Percentiles rank a stretch among this genome's conserved stretches.
phyloP scores from a whole-genome alignment of 495 filamentous ascomycete species.

The Xylaria venustula region DNA sequence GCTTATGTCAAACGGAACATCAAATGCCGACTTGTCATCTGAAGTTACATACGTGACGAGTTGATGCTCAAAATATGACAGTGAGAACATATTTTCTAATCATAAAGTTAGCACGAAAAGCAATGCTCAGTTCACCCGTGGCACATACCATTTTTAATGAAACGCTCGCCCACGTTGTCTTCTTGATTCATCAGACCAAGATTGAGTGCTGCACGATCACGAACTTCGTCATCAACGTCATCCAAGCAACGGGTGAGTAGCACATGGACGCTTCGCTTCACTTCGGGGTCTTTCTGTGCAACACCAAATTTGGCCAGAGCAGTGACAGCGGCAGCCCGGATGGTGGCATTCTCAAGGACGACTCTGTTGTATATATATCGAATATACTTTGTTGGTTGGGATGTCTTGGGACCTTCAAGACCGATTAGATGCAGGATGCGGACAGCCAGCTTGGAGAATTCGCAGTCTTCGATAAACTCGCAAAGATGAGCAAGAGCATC shows the following conservation, averaged over 20 bases:
- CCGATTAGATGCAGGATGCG: constrained; percentile 92
- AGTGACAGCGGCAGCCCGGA: constrained; percentile 92
- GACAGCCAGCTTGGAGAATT: constrained; percentile 97
- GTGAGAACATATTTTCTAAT: constrained; percentile 79
- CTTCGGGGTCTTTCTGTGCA: constrained; percentile 91
- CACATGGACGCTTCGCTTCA: constrained; percentile 92
- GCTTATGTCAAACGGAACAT: constrained; percentile 81
- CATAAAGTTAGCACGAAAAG: constrained; percentile 27
- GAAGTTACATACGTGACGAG: constrained; percentile 97
- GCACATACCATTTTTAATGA: constrained; percentile 83
- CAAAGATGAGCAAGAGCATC: constrained; percentile 95
- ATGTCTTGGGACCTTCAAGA: constrained; percentile 90
- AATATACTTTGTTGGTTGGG: constrained; percentile 96
- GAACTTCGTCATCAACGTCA: constrained; percentile 96
- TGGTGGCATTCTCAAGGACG: constrained; percentile 93
- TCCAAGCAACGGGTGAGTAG: constrained; percentile 91
- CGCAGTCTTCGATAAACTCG: constrained; percentile 99
- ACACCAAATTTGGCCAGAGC: constrained; percentile 97
- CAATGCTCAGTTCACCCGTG: constrained; percentile 12
- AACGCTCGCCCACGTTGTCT: constrained; percentile 77
- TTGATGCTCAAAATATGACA: constrained; percentile 95
- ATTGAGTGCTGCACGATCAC: constrained; percentile 92
- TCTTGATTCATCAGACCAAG: constrained; percentile 83
- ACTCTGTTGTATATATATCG: constrained; percentile 99
- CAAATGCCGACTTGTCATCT: constrained; percentile 79